These are phyloP conservation scores for Harrya chromipes DNA, from an alignment of 768 basidiomycete species.

Conservation along the genomic window DNA sequence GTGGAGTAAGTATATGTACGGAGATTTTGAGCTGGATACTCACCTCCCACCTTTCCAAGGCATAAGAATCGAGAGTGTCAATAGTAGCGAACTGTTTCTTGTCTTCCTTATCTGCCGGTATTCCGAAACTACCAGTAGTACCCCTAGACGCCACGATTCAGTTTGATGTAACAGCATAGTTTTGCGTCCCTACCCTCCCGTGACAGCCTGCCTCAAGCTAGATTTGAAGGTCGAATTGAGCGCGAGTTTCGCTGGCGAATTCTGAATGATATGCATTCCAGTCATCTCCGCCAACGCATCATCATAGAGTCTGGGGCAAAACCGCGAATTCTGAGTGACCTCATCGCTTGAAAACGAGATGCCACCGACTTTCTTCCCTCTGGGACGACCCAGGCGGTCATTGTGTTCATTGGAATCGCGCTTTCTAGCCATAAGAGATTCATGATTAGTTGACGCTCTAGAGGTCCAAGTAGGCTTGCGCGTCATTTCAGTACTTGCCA, in stretches of 20 bases:
- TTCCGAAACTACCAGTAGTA: slow-evolving; percentile 78
- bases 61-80: slow-evolving; percentile 72
- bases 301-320: slow-evolving; percentile 60
- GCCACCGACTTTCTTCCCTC: slow-evolving; percentile 65
- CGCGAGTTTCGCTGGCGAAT: slow-evolving; percentile 55
- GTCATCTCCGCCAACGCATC: slow-evolving; percentile 60
- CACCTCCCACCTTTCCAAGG: slow-evolving; percentile 90
- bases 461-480: slow-evolving; percentile 64
- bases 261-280: slow-evolving; percentile 67
- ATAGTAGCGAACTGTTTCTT: slow-evolving; percentile 52
- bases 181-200: slow-evolving; percentile 66
- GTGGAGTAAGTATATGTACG: background rate
- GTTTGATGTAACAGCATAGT: background rate
- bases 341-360: background rate
- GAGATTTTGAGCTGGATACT: slow-evolving; percentile 14
- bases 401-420: slow-evolving; percentile 59
- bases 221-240: slow-evolving; percentile 76
- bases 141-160: slow-evolving; percentile 46
- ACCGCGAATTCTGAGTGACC: slow-evolving; percentile 1
- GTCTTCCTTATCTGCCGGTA: slow-evolving; percentile 64
- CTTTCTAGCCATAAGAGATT: slow-evolving; percentile 87
- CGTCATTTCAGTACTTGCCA: slow-evolving; percentile 2
- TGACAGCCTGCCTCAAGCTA: slow-evolving; percentile 78
- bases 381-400: slow-evolving; percentile 73
- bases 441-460: slow-evolving; percentile 86